These are phyloP conservation scores for Pythium utonaiense DNA, from an alignment of 352 stramenopile genomes.

Conservation along the genomic window DNA sequence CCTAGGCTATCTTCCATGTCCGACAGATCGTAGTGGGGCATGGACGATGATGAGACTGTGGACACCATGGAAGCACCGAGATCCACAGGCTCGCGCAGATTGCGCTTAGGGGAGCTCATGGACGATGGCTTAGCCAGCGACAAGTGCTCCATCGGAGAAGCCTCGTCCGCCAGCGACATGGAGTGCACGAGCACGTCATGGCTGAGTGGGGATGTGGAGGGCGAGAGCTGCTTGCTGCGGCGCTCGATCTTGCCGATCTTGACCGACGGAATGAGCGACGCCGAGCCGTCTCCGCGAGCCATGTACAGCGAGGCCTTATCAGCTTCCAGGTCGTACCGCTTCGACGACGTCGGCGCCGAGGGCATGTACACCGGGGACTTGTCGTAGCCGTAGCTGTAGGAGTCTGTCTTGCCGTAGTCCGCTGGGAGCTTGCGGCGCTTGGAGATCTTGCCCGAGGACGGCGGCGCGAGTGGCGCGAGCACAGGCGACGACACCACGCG, in stretches of 20 bases:
- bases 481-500: constrained; percentile 11
- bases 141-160: constrained; percentile 21
- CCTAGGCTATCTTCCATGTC: constrained; percentile 41
- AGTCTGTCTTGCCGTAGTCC: constrained; percentile 15
- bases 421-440: constrained; percentile 23
- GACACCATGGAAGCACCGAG: constrained; percentile 67
- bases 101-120: neutral
- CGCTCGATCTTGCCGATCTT: constrained; percentile 24
- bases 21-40: constrained; percentile 46
- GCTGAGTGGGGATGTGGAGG: constrained; percentile 2
- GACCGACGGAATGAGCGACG: constrained; percentile 18
- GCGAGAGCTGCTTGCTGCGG: neutral
- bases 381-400: constrained; percentile 13
- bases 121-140: constrained; percentile 14
- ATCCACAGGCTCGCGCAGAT: constrained; percentile 33
- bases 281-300: constrained; percentile 18
- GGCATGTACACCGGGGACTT: constrained; percentile 11
- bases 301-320: constrained; percentile 25
- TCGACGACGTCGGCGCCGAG: neutral
- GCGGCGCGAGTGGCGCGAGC: constrained; percentile 2
- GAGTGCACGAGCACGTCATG: constrained; percentile 17
- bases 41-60: constrained; percentile 43
- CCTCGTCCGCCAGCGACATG: neutral
- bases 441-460: constrained; percentile 11
- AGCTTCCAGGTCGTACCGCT: neutral